Base-by-base conservation (phyloP, 2,329 filamentous ascomycete species). In the Penicillium psychrosexuale region DNA sequence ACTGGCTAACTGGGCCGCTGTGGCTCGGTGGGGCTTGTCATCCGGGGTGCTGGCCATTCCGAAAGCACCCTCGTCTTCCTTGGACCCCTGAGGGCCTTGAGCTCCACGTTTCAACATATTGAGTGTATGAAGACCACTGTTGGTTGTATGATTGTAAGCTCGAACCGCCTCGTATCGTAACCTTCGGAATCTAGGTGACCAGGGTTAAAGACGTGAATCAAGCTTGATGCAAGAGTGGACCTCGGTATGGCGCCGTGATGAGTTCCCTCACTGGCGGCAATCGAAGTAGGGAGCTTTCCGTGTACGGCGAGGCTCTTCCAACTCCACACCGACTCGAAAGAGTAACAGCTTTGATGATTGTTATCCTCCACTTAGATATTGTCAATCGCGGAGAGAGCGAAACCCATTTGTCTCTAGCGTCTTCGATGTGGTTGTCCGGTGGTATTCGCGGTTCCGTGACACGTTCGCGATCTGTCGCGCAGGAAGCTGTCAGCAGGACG, bases 1-100 rank as follows among this genome's bases (percentile, higher is more conserved):
- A 56, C 69, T 72, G 31, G 81, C 80, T 69, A 82, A 47, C 69
- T 83, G 80, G 37, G 80, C 80, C 37, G 80, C 80, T 28, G 80
- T 82, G 33, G 81, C 80, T 69, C 75, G 75, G 62, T 77, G 74
- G 27, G 77, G 75, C 61, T 73, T 71, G 2, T 81, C 79, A 44
- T 73, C 74, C 28, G 72, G 70, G 51, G 73, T 73, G 31, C 72
- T 50, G 15, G 47, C 72, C 47, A 74, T 73, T 12, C 69, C 69
- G 56, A 71, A 70, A 24, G 64, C 61, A 51, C 68, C 62, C 30
- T 68, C 47, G 13, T 58, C 55, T 15, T 72, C 72, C 51, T 71
- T 75, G 24, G 62, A 62, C 52, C 70, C 66, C 49, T 76, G 72
- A 62, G 65, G 66, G 55, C 67, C 66, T 57, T 70, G 60, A 27